These are phyloP conservation scores for Xylaria grammica DNA, from an alignment of 495 filamentous ascomycete species.

Conservation along the genomic window DNA sequence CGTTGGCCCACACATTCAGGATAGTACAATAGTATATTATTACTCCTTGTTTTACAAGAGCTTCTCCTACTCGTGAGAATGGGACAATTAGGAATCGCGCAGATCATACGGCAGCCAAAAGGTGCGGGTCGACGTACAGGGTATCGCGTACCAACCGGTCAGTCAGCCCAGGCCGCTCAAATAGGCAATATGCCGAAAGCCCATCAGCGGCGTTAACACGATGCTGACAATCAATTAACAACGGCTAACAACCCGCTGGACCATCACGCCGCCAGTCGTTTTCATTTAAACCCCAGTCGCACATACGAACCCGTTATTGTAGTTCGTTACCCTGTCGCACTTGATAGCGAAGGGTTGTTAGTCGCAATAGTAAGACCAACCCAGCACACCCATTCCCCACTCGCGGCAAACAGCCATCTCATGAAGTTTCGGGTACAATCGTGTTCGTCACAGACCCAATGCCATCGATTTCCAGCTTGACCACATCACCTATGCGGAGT, in stretches of 20 bases:
- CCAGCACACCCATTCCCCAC: too few species aligned
- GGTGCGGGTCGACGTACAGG: too few species aligned
- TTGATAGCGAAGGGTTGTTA: too few species aligned
- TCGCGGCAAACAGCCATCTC: too few species aligned
- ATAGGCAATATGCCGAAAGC: constrained; percentile 3
- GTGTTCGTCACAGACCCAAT: constrained; percentile 26
- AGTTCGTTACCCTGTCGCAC: too few species aligned
- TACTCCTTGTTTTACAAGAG: not conserved
- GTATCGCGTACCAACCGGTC: not conserved
- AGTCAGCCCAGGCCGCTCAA: not conserved
- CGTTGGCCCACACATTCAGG: too few species aligned
- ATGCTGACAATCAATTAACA: not conserved
- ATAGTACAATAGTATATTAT: not conserved
- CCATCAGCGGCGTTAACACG: not conserved
- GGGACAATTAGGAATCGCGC: not conserved
- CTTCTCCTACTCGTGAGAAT: not conserved
- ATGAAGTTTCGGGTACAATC: constrained; percentile 4
- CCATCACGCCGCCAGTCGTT: not conserved
- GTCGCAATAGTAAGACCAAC: too few species aligned
- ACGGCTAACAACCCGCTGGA: not conserved
- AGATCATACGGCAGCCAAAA: too few species aligned
- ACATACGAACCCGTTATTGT: not conserved
- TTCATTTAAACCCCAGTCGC: not conserved
- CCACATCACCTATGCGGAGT: constrained; percentile 18
- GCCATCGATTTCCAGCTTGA: constrained; percentile 23